phyloP scores from a whole-genome alignment of 768 basidiomycete genomes.

The Naganishia vishniacii region DNA sequence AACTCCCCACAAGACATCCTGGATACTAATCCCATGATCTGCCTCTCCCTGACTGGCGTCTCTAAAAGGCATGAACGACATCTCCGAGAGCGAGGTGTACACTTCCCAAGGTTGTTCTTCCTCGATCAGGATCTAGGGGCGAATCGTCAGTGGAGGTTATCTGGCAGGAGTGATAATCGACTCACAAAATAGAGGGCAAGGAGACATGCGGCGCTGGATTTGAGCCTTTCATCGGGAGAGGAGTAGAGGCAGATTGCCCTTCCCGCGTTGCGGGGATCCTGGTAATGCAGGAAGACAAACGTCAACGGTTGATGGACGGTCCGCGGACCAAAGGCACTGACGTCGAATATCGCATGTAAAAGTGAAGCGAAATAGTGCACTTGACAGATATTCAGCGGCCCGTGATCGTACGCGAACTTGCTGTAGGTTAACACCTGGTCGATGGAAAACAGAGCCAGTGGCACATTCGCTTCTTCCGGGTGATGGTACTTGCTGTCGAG shows the following conservation, averaged over 20 bases:
- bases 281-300: not conserved
- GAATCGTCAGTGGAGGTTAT: conserved; percentile 50
- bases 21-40: conserved; percentile 87
- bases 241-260: conserved; percentile 61
- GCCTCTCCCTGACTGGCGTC: conserved; percentile 89
- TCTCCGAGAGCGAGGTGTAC: conserved; percentile 82
- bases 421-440: conserved; percentile 41
- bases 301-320: too few relatives aligned
- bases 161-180: conserved; percentile 26
- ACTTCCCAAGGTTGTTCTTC: conserved; percentile 72
- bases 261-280: not conserved
- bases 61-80: conserved; percentile 75
- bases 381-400: conserved; percentile 42
- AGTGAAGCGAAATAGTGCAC: conserved; percentile 17
- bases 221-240: conserved; percentile 48
- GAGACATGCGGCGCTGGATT: conserved; percentile 90
- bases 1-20: conserved; percentile 87
- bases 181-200: conserved; percentile 88
- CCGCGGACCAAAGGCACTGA: too few relatives aligned
- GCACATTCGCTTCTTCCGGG: not conserved
- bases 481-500: conserved; percentile 7
- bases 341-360: conserved; percentile 8
- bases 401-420: conserved; percentile 38
- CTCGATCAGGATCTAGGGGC: conserved; percentile 50
- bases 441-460: conserved; percentile 25